Percentiles rank a stretch among this genome's conserved stretches.
Conservation (phyloP, 306 rosid species). For the Arachis stenosperma region DNA sequence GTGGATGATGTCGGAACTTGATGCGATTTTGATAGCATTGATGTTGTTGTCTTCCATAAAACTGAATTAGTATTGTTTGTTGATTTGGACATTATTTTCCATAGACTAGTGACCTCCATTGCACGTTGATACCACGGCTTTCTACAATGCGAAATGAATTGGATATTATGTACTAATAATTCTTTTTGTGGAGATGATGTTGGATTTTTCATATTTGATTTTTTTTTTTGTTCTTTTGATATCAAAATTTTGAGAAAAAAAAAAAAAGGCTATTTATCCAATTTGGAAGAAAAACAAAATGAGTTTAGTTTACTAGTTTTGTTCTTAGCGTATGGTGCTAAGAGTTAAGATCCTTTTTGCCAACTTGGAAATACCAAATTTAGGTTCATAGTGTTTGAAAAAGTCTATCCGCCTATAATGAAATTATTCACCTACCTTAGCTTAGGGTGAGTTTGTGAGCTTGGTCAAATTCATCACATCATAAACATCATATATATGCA, state of each 20-base stretch:
- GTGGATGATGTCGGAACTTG: conserved; percentile 36
- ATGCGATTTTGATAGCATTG: conserved; percentile 45
- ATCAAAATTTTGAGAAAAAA: neutral
- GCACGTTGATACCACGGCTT: conserved; percentile 97
- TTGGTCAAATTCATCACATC: conserved; percentile 29
- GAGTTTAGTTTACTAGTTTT: neutral
- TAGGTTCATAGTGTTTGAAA: conserved; percentile 30
- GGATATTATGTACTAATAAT: conserved; percentile 33
- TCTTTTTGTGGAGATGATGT: conserved; percentile 9
- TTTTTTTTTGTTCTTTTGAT: conserved; percentile 9
- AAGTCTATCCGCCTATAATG: conserved; percentile 6
- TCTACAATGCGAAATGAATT: conserved; percentile 46
- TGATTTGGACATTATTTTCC: conserved; percentile 65
- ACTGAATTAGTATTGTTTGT: conserved; percentile 19
- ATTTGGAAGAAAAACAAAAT: neutral
- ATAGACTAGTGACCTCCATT: conserved; percentile 57
- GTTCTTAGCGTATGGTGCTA: too few relatives aligned
- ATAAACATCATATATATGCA: neutral
- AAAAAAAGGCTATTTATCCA: neutral
- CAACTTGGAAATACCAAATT: conserved; percentile 38
- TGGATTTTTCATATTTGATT: conserved; percentile 24
- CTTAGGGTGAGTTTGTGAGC: conserved; percentile 8
- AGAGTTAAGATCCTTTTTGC: neutral
- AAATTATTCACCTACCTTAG: conserved; percentile 24
- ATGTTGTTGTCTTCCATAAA: conserved; percentile 56